phyloP scores from a whole-genome alignment of 805 yeast genomes.

The Wickerhamomyces sydowiorum region DNA sequence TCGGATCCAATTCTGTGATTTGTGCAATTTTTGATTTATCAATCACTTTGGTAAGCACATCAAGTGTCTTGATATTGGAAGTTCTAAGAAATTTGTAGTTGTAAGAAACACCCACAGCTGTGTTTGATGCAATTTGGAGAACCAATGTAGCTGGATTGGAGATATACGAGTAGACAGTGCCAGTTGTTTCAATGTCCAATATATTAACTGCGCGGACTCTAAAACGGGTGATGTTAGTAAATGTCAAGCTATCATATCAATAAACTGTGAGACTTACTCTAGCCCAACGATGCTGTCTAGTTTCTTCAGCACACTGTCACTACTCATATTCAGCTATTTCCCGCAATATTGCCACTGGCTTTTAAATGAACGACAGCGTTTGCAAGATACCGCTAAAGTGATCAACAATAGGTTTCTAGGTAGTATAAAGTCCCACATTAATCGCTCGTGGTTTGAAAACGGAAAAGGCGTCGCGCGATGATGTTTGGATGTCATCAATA shows the following conservation, averaged over 20 bases:
- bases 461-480: neutral
- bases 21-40: constrained; percentile 13
- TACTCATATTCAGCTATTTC: too few species aligned
- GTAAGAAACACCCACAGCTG: constrained; percentile 9
- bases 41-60: constrained; percentile 36
- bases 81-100: constrained; percentile 50
- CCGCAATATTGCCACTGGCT: too few species aligned
- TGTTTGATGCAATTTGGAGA: constrained; percentile 15
- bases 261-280: constrained; percentile 4
- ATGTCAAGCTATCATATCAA: constrained; percentile 3
- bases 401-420: too few species aligned
- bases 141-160: constrained; percentile 33
- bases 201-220: constrained; percentile 58
- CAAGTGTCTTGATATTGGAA: constrained; percentile 49
- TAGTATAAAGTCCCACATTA: too few species aligned
- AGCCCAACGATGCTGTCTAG: constrained; percentile 9
- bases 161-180: constrained; percentile 58
- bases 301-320: constrained; percentile 3
- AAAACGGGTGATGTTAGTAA: constrained; percentile 3
- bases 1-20: constrained; percentile 11
- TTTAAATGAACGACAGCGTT: too few species aligned
- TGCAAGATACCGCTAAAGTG: too few species aligned
- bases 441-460: neutral
- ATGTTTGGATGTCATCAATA: neutral
- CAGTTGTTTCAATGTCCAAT: constrained; percentile 52